Base-by-base conservation (phyloP, 2,329 filamentous ascomycete genomes). In the Lojkania enalia region DNA sequence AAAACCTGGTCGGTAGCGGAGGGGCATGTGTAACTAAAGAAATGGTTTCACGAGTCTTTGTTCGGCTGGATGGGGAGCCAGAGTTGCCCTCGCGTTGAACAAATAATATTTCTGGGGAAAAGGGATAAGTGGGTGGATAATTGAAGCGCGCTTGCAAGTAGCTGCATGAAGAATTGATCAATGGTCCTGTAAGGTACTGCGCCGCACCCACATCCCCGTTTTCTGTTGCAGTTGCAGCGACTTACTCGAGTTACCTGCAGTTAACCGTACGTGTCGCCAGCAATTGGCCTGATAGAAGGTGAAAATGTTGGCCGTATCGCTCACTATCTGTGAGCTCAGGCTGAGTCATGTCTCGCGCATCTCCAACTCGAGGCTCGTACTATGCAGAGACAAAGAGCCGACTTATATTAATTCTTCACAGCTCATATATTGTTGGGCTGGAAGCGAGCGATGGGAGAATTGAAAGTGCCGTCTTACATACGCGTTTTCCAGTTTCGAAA, bases 41-140 rank as follows among this genome's bases (percentile, higher is more conserved):
- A 27, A 7, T 27, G 7, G n/a, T n/a, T 27, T 7, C n/a, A 27
- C 7, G 9, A 33, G 9, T n/a, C n/a, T n/a, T n/a, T n/a, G 14
- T 33, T 33, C 30, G 14, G 30, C 30, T 33, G 7, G 23, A 16
- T 33, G 30, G 30, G 14, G 30, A 33, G 30, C 30, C 30, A 33
- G 30, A 27, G 14, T 33, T n/a, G 23, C 23, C 7, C n/a, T 27
- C 23, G 23, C 23, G 23, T 27, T 7, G 23, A 27, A 27, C 23
- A 27, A 27, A 7, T 7, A n/a, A 27, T 7, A n/a, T n/a, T n/a
- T n/a, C n/a, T n/a, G n/a, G n/a, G n/a, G 23, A 27, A 27, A 27
- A 7, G 23, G 30, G 30, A 9, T 33, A 15, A 33, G 14, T 33
- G 30, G 9, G 14, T 33, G 30, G 30, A 9, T 33, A 33, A 33